These are phyloP conservation scores for Fusarium sp. DNA, from an alignment of 2,329 filamentous ascomycete species.

Conservation along the genomic window DNA sequence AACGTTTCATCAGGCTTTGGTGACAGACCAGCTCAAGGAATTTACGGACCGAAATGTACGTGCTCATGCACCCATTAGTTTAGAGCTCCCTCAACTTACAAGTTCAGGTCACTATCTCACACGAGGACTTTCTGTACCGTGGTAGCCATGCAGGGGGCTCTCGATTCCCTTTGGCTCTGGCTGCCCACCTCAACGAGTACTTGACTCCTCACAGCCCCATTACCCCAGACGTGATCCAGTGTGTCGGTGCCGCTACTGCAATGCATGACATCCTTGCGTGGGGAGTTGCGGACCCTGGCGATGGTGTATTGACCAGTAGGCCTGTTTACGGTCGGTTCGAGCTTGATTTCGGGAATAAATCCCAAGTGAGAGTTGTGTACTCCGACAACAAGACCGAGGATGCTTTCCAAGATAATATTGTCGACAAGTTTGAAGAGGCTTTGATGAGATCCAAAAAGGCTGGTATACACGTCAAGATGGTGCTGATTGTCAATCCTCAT, in stretches of 20 bases:
- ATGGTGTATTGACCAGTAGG: conserved; percentile 54
- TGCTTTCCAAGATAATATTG: conserved; percentile 56
- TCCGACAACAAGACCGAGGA: conserved; percentile 56
- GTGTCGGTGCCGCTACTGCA: conserved; percentile 52
- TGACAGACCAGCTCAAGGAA: conserved; percentile 51
- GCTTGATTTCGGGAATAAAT: conserved; percentile 58
- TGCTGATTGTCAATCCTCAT: conserved; percentile 65
- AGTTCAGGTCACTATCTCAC: conserved; percentile 42
- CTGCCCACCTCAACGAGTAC: conserved; percentile 53
- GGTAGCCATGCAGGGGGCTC: conserved; percentile 51
- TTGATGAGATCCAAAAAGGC: conserved; percentile 48
- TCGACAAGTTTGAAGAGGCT: conserved; percentile 59
- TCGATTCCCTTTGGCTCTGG: conserved; percentile 49
- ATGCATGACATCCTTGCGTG: conserved; percentile 56
- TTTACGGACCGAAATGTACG: conserved; percentile 49
- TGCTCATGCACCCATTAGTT: fast-evolving
- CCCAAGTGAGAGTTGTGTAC: conserved; percentile 58
- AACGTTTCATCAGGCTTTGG: conserved; percentile 48
- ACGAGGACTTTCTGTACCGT: conserved; percentile 52
- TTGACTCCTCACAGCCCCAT: conserved; percentile 49
- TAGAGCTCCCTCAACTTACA: not conserved
- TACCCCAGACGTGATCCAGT: conserved; percentile 48
- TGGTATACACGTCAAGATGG: conserved; percentile 55
- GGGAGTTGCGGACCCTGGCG: conserved; percentile 52
- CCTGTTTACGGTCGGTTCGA: conserved; percentile 63